phyloP scores from a whole-genome alignment of 1,139 yeast species.

The Spathaspora jeffriesii region DNA sequence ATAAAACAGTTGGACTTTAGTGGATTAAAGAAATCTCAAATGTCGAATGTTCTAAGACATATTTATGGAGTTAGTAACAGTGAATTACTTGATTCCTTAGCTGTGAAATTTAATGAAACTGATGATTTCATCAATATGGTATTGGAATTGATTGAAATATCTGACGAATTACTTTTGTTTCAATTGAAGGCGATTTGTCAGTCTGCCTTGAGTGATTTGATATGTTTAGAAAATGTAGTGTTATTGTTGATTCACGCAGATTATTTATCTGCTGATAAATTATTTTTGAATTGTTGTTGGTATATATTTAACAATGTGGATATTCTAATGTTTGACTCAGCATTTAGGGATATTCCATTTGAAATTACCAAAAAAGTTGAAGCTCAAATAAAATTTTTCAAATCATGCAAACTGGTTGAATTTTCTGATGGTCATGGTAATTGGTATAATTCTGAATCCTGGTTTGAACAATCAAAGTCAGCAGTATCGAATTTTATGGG shows the following conservation, averaged over 20 bases:
- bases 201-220: constrained; percentile 57
- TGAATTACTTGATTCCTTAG: constrained; percentile 43
- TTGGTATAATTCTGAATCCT: constrained; percentile 13
- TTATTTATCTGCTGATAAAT: constrained; percentile 49
- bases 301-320: constrained; percentile 70
- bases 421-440: constrained; percentile 19
- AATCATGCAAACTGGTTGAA: constrained; percentile 26
- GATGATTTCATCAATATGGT: constrained; percentile 54
- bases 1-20: constrained; percentile 35
- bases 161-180: constrained; percentile 66
- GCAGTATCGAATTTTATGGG: constrained; percentile 30
- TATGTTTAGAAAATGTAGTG: constrained; percentile 63
- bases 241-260: constrained; percentile 57
- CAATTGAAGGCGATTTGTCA: constrained; percentile 66
- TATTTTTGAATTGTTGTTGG: constrained; percentile 66
- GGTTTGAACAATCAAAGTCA: constrained; percentile 24
- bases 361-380: constrained; percentile 31
- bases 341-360: constrained; percentile 27
- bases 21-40: constrained; percentile 43
- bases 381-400: constrained; percentile 24
- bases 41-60: constrained; percentile 53
- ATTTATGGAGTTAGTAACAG: constrained; percentile 56
- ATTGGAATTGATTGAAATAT: constrained; percentile 58
- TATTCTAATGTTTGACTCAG: constrained; percentile 53
- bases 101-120: constrained; percentile 16